Evolutionary conservation across 2,329 filamentous ascomycete genomes (phyloP), one percentile per base, ranked within the genome.

Genomic region (Penicillium sp.): DNA sequence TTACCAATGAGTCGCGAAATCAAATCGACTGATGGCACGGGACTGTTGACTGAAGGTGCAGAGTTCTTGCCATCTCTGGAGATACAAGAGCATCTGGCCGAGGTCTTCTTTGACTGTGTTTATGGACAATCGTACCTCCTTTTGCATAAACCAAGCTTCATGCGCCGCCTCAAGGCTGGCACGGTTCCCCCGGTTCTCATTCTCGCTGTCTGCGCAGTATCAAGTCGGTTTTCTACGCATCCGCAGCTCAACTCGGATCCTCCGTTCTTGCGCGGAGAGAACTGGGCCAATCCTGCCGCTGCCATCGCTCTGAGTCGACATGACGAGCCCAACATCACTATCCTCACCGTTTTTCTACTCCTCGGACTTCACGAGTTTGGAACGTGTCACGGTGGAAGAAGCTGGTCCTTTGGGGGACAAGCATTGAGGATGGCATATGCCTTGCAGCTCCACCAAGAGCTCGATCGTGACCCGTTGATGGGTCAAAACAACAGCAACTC

Each of bases 341-440:
- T 96, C 37, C 72, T 98, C 40, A 96, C 91, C 4, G 93, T 92
- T 41, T 86, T 95, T 53, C 71, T 97, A 7, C 81, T 97, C 15
- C 79, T 97, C 13, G 91, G 90, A 3, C 77, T 98, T 32, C 92
- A 98, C 66, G 92, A 96, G 64, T 97, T 97, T 62, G 93, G 93
- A 47, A 97, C 92, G 10, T 97, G 93, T 65, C 92, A 97, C 67
- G 93, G 93, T 49, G 92, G 91, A 12, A 82, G 92, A 57, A 96
- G 91, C 67, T 98, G 93, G 93, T 89, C 95, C 52, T 82, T 97
- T 55, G 91, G 91, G 15, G 93, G 93, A 1, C 91, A 95, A 76
- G 93, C 92, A 12, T 90, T 95, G 63, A 82, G 93, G 33, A 97
- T 97, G 93, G 93, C 92, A 7, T 96, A 95, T 69, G 93, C 93